phyloP scores from a whole-genome alignment of 2,329 filamentous ascomycete genomes.

The Penicillium sp. region DNA sequence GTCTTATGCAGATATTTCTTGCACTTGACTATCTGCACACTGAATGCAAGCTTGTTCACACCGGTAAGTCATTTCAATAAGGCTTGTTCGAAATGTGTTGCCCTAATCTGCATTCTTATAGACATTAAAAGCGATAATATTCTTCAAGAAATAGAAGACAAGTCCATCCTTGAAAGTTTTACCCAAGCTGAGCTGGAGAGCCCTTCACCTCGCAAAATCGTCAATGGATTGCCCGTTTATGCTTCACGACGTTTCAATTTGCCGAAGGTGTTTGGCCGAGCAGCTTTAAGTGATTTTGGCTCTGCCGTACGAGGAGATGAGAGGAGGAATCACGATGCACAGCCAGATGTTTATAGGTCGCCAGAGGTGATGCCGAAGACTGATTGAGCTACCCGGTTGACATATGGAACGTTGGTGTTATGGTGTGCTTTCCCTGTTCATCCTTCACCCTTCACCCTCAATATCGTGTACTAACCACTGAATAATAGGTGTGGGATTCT shows the following conservation, averaged over 20 bases:
- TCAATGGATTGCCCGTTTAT: conserved; percentile 35
- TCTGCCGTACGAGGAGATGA: not conserved
- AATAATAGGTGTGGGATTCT: no score
- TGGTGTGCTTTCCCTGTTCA: no score
- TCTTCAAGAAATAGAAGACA: not conserved
- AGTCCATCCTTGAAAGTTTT: not conserved
- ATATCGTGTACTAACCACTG: no score
- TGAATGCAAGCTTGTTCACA: conserved; percentile 41
- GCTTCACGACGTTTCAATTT: conserved; percentile 33
- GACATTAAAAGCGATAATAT: conserved; percentile 8
- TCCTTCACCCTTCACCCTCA: no score
- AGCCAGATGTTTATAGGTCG: not conserved
- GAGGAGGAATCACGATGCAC: not conserved
- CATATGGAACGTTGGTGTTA: no score
- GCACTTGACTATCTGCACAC: conserved; percentile 38
- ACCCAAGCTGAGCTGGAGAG: not conserved
- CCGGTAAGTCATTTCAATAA: not conserved
- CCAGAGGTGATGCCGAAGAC: no score
- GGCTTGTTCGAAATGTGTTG: not conserved
- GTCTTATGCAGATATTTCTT: conserved; percentile 39
- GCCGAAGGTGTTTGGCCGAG: conserved; percentile 29
- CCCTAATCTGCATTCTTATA: not conserved
- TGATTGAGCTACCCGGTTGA: no score
- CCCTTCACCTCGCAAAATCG: conserved; percentile 24
- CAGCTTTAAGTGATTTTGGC: not conserved